phyloP scores from a whole-genome alignment of 108 stramenopile species.

The Hondaea fermentalgiana region DNA sequence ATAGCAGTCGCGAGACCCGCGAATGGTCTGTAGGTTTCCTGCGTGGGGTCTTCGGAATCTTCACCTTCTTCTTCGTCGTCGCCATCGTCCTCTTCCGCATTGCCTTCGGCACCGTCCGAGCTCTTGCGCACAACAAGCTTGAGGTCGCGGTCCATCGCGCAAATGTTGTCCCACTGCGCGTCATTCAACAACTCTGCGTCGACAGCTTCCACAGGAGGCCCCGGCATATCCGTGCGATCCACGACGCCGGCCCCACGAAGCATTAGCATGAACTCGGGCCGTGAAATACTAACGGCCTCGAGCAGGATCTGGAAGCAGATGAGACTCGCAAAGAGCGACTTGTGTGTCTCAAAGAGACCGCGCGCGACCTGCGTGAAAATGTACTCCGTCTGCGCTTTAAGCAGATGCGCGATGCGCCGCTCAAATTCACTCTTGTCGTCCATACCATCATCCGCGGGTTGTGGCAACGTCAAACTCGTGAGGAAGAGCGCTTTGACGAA shows the following conservation, averaged over 20 bases:
- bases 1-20: constrained; percentile 29
- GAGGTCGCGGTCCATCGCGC: constrained; percentile 23
- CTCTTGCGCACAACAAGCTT: neutral
- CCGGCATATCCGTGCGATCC: constrained; percentile 24
- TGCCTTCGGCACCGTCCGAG: neutral
- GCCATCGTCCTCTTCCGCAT: neutral
- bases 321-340: constrained; percentile 42
- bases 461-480: constrained; percentile 39
- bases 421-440: constrained; percentile 5
- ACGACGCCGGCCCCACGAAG: constrained; percentile 43
- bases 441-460: neutral
- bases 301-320: constrained; percentile 54
- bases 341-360: constrained; percentile 54
- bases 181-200: constrained; percentile 26
- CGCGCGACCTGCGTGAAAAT: constrained; percentile 54
- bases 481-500: constrained; percentile 51
- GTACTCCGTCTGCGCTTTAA: constrained; percentile 36
- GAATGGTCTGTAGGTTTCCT: constrained; percentile 19
- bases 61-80: neutral
- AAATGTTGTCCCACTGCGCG: constrained; percentile 48
- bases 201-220: constrained; percentile 25
- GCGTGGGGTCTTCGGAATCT: neutral
- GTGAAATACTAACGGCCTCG: constrained; percentile 18
- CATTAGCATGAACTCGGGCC: constrained; percentile 43
- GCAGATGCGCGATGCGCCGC: constrained; percentile 36